phyloP scores from a whole-genome alignment of 2,329 filamentous ascomycete genomes.

The Clonostachys chloroleuca region DNA sequence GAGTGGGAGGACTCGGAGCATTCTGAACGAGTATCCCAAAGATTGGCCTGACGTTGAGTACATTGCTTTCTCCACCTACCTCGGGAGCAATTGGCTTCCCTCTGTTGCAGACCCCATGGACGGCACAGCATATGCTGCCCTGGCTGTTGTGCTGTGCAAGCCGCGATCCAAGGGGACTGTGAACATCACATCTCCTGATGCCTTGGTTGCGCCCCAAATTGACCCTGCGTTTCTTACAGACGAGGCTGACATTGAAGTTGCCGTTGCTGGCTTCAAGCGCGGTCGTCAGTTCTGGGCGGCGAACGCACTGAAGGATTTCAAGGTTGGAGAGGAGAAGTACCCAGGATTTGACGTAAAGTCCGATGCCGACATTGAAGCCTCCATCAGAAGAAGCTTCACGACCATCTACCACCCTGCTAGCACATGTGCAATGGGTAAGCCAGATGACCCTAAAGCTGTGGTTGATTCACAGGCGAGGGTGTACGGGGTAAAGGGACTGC shows the following conservation, averaged over 20 bases:
- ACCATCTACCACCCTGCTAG: slow-evolving; percentile 46
- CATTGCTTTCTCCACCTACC: slow-evolving; percentile 1
- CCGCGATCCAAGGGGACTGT: slow-evolving; percentile 31
- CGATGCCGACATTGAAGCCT: slow-evolving; percentile 12
- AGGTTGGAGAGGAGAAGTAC: slow-evolving; percentile 29
- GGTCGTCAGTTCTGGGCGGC: slow-evolving; percentile 24
- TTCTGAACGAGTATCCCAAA: neutral
- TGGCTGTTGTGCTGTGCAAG: neutral
- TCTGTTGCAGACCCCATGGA: too few species aligned
- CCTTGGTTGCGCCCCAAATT: slow-evolving; percentile 28
- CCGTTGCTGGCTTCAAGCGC: slow-evolving; percentile 33
- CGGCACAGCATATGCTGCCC: too few species aligned
- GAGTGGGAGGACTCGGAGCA: neutral
- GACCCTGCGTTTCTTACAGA: slow-evolving; percentile 36
- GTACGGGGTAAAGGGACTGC: slow-evolving; percentile 41
- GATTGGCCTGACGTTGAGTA: slow-evolving; percentile 6
- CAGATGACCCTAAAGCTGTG: slow-evolving; percentile 44
- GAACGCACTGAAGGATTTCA: slow-evolving; percentile 13
- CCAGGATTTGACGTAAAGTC: slow-evolving; percentile 26
- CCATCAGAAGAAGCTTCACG: slow-evolving; percentile 32
- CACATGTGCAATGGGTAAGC: slow-evolving; percentile 45
- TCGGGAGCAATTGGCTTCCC: slow-evolving; percentile 5
- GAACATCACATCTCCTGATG: slow-evolving; percentile 23
- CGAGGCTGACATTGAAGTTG: slow-evolving; percentile 34
- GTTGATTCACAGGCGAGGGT: slow-evolving; percentile 48